Conservation (phyloP, 345 rosid genomes). For the Hibiscus trionum region DNA sequence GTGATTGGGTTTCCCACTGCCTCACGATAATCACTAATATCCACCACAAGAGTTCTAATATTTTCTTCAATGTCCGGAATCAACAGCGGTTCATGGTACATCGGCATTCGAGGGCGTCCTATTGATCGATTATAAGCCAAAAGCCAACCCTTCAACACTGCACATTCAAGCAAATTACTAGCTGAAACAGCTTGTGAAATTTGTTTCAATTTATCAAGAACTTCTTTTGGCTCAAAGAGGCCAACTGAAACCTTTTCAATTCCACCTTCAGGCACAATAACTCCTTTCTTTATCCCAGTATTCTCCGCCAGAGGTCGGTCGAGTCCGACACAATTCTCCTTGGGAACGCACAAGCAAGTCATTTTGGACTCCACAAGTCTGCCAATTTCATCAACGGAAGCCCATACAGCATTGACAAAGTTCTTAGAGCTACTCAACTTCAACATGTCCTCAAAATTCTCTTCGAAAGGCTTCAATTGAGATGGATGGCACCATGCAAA, state of each 20-base stretch:
- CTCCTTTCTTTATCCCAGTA: slow-evolving; percentile 69
- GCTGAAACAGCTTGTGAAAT: slow-evolving; percentile 32
- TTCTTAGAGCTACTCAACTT: slow-evolving; percentile 47
- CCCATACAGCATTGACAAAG: slow-evolving; percentile 44
- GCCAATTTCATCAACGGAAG: slow-evolving; percentile 56
- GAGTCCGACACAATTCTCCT: slow-evolving; percentile 26
- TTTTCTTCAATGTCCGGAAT: slow-evolving; percentile 71
- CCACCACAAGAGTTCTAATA: slow-evolving; percentile 21
- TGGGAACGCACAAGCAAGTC: slow-evolving; percentile 48
- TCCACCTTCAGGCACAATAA: slow-evolving; percentile 50
- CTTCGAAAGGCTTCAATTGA: slow-evolving; percentile 74
- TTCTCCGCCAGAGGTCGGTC: slow-evolving; percentile 37
- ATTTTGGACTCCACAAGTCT: slow-evolving; percentile 51
- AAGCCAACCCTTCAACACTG: slow-evolving; percentile 52
- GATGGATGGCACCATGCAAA: slow-evolving; percentile 87
- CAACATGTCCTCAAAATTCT: slow-evolving; percentile 52
- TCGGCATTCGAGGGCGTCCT: slow-evolving; percentile 39
- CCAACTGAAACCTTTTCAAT: slow-evolving; percentile 36
- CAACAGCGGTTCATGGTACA: slow-evolving; percentile 39
- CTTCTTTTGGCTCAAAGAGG: slow-evolving; percentile 38
- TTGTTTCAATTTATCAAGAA: slow-evolving; percentile 40
- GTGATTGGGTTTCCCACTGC: slow-evolving; percentile 24
- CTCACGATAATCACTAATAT: slow-evolving; percentile 11
- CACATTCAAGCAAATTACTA: slow-evolving; percentile 37
- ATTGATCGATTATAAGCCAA: slow-evolving; percentile 57